Evolutionary conservation across 192 early-diverging fungal genomes (phyloP), one percentile per base, ranked within the genome.

Genomic region (Coemansia sp.): DNA sequence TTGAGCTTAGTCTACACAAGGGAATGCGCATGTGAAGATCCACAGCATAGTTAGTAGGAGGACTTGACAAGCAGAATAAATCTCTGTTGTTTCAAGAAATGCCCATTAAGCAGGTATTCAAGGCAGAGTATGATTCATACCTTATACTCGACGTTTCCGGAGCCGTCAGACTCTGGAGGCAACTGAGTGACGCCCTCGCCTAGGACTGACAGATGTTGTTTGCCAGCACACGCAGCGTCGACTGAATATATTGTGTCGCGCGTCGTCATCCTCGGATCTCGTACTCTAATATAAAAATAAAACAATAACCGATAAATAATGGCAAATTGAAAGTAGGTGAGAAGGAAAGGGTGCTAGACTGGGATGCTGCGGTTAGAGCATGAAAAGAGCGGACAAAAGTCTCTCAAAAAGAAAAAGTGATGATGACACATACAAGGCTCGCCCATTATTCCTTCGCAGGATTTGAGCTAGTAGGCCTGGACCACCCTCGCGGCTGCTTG

Each of bases 121-220:
- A n/a, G 3, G 31, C 31, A 6, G 17, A 17, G 5, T 12, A 29
- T 36, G 31, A 10, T 7, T 34, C 90, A 87, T 57, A 94, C 89
- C 90, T 96, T 96, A 85, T 95, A 95, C 73, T 95, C 91, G 37
- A 97, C 89, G 70, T 95, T 95, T 27, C 95, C 95, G 29, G 93
- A 86, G 34, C 76, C 68, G 69, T 97, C 95, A 25, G 92, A 72
- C 72, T 97, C 94, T 59, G 91, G 91, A 4, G 92, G 92, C 46
- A 95, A 75, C 42, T 62, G 67, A 2, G 69, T 63, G 8, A 82
- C 73, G 42, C 69, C 73, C n/a, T 75, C 69, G 45, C 74, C 72
- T 32, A 82, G 75, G 11, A 77, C 72, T 11, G 80, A 82, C 8
- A 66, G 12, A 19, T 27, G 36, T 42, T 66, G 64, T 46, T 39